Evolutionary conservation across 2,329 filamentous ascomycete genomes (phyloP), one percentile per base, ranked within the genome.

Genomic region (Alternaria infectoria): DNA sequence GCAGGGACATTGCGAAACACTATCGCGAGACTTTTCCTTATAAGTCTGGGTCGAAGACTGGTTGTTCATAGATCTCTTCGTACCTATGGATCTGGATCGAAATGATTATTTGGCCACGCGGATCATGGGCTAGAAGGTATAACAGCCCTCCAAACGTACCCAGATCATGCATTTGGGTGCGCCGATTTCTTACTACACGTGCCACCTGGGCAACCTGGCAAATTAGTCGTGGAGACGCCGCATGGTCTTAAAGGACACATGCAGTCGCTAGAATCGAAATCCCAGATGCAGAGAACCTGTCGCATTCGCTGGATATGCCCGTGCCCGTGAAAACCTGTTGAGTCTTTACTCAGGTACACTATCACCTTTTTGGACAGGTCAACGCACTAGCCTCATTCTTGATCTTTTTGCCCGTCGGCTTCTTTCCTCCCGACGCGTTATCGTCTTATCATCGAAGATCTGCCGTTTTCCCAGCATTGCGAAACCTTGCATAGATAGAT

Each of bases 1-100:
- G 85, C 61, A 85, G 80, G 6, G 82, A 86, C 61, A 86, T 86
- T 74, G 85, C 84, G 0, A 80, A 83, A 62, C 77, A 81, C 11
- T 87, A 86, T 61, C 81, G 77, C 63, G 73, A 79, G 61, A 80
- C 82, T 51, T 85, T 83, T 65, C 84, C 84, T 1, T 85, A 86
- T 66, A 62, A 62, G 17, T 64, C 66, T 9, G 63, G 65, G 6
- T 69, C 66, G 36, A 69, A 66, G 21, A 59, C 62, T 1, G 66
- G 67, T n/a, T 64, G 59, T 43, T 21, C 26, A 19, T 30, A 57
- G 36, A 23, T 45, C 30, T 30, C 21, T 17, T 46, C 11, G 13
- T 6, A 36, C 32, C 32, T 36, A 25, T 30, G 11, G 6, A 32
- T 25, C 15, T 32, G 4, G 26, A n/a, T 23, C n/a, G 36, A 40